phyloP scores from a whole-genome alignment of 148 eudicot genomes.

The Rhododendron williamsianum region DNA sequence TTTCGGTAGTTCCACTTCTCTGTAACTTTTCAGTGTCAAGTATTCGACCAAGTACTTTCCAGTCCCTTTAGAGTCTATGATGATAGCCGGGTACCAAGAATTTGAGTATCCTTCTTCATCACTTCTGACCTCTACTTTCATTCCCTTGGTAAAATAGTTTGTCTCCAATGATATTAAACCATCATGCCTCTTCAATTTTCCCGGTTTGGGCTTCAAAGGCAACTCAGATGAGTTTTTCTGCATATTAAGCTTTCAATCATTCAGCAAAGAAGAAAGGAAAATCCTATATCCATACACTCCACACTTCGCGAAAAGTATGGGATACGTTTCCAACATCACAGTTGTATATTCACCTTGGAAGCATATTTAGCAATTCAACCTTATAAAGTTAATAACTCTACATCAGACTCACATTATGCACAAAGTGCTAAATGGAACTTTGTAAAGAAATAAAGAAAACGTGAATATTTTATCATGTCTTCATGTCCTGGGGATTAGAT shows the following conservation, averaged over 20 bases:
- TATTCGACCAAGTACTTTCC: conserved; percentile 36
- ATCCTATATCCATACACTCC: background rate
- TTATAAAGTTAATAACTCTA: background rate
- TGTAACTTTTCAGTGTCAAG: conserved; percentile 21
- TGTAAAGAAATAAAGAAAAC: background rate
- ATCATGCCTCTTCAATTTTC: conserved; percentile 14
- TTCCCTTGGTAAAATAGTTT: conserved; percentile 12
- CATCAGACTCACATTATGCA: background rate
- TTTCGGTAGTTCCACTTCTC: no score
- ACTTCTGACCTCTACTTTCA: conserved; percentile 32
- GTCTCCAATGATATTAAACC: conserved; percentile 1
- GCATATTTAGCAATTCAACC: background rate
- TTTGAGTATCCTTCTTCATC: conserved; percentile 23
- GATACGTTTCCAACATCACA: background rate
- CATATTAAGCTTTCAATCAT: conserved; percentile 15
- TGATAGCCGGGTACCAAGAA: conserved; percentile 40
- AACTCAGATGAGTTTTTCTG: conserved; percentile 23
- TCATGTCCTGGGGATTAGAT: background rate
- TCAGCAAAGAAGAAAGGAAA: background rate
- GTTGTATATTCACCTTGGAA: background rate
- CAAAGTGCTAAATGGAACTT: background rate
- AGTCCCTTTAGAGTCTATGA: conserved; percentile 14
- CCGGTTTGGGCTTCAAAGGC: conserved; percentile 21
- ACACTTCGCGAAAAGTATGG: background rate
- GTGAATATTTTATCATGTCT: background rate